phyloP scores from a whole-genome alignment of 1,284 basidiomycete genomes.

The Sporisorium reilianum region DNA sequence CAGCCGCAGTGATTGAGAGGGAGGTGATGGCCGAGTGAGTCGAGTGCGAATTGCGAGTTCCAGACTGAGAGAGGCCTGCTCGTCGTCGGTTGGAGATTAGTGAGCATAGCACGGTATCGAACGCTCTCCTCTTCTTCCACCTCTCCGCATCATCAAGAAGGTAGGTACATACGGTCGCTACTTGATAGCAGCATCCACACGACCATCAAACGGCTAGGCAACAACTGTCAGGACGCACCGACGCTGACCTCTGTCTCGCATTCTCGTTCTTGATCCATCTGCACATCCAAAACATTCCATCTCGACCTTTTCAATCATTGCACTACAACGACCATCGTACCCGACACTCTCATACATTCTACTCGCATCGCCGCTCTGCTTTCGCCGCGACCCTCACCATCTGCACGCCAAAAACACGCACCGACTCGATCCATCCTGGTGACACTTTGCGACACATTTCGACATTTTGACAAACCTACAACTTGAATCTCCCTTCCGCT shows the following conservation, averaged over 20 bases:
- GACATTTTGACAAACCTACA: slow-evolving; percentile 7
- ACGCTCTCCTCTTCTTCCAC: slow-evolving; percentile 38
- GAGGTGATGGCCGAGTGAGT: not conserved
- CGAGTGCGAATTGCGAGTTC: not conserved
- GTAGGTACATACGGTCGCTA: slow-evolving; percentile 42
- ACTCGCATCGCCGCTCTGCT: slow-evolving; percentile 4
- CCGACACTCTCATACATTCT: slow-evolving; percentile 5
- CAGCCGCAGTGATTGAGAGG: not conserved
- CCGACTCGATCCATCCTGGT: not conserved
- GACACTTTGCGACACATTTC: slow-evolving; percentile 1
- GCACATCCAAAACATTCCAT: not conserved
- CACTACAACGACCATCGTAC: slow-evolving; percentile 16
- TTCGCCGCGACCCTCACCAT: not conserved
- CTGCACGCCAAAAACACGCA: not conserved
- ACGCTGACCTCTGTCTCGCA: slow-evolving; percentile 29
- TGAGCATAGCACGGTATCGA: slow-evolving; percentile 25
- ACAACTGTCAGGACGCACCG: slow-evolving; percentile 7
- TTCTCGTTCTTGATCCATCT: not conserved
- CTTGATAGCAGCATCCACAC: slow-evolving; percentile 15
- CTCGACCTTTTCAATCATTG: not conserved
- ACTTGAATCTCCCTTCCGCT: not conserved
- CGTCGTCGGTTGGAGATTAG: slow-evolving; percentile 27
- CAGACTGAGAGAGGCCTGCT: slow-evolving; percentile 5
- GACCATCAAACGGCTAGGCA: not conserved
- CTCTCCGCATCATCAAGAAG: slow-evolving; percentile 58